Conservation (phyloP, 176 grass and related monocot genomes). For the Zizania latifolia region DNA sequence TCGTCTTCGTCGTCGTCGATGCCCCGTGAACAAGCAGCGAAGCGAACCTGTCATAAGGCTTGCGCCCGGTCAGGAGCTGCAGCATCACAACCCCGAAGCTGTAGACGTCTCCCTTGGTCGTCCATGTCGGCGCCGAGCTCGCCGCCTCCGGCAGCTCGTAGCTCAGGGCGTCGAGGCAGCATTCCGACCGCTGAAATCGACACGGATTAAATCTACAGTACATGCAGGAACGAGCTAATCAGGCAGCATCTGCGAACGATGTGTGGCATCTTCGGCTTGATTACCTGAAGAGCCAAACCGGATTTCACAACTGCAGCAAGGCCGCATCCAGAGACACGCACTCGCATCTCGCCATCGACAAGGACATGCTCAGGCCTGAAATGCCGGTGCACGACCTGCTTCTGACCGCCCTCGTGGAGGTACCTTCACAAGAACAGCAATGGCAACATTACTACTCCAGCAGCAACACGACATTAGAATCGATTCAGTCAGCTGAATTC, state of each 20-base stretch:
- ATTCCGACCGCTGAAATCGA: background rate
- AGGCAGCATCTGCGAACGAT: too few relatives aligned
- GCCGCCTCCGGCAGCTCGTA: constrained; percentile 33
- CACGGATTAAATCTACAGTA: background rate
- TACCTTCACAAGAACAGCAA: constrained; percentile 25
- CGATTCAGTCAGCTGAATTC: background rate
- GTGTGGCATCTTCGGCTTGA: too few relatives aligned
- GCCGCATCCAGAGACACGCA: constrained; percentile 27
- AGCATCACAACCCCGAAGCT: constrained; percentile 63
- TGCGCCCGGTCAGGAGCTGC: constrained; percentile 59
- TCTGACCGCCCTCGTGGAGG: constrained; percentile 29
- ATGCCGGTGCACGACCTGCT: constrained; percentile 30
- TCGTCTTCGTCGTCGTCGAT: too few relatives aligned
- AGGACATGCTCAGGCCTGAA: constrained; percentile 47
- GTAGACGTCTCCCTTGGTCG: constrained; percentile 39
- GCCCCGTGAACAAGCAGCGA: too few relatives aligned
- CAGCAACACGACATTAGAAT: background rate
- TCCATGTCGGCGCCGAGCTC: background rate
- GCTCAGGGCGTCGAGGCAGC: constrained; percentile 1
- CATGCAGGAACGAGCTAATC: too few relatives aligned
- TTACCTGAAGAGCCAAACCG: constrained; percentile 31
- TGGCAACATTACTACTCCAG: background rate
- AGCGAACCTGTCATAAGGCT: constrained; percentile 54
- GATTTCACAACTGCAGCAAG: constrained; percentile 9
- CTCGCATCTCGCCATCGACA: constrained; percentile 26